Base-by-base conservation (phyloP, 371 early-diverging fungal species). In the Mortierella sp. region DNA sequence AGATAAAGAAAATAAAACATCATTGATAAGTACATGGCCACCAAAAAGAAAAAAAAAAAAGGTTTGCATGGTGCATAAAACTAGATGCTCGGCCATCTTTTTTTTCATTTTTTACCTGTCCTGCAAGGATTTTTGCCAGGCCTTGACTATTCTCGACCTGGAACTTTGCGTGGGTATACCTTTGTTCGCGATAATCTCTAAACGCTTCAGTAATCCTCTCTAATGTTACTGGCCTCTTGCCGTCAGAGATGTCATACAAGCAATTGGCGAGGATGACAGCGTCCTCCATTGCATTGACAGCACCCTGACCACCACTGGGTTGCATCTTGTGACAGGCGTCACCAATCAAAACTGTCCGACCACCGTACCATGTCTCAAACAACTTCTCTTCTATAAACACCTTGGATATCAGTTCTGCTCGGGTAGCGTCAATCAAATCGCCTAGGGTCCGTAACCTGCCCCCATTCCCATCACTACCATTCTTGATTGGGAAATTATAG, bases 321-420 rank as follows among this genome's bases (percentile, higher is more conserved):
- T 54, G 66, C 54, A 66, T 47, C 49, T 71, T 71, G 43, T 72
- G 72, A 52, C 60, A 59, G 16, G 72, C 64, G 43, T 70, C 70
- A 40, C 70, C 70, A 45, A 70, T 43, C 16, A 70, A 63, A n/a
- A 70, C 70, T 12, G 63, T 43, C 2, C 70, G 63, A 20, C 58
- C 57, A 32, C 28, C 28, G 26, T 55, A 26, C 70, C 70, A 70
- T 9, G 70, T 70, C 58, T 70, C 57, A 24, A 43, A 70, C 18
- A 70, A 18, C 70, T 70, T 70, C 30, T 70, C 60, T 28, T 70
- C 63, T 1, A 70, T 3, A 30, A 63, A 28, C 14, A 63, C 40
- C 32, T 55, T 52, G 63, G 57, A 57, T 18, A 70, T 26, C 14
- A 57, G 5, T 8, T 63, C 55, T 30, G 18, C 16, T 12, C 43